Evolutionary conservation across 495 filamentous ascomycete species (phyloP), one percentile per base, ranked within the genome.

Genomic region (Podospora australis): DNA sequence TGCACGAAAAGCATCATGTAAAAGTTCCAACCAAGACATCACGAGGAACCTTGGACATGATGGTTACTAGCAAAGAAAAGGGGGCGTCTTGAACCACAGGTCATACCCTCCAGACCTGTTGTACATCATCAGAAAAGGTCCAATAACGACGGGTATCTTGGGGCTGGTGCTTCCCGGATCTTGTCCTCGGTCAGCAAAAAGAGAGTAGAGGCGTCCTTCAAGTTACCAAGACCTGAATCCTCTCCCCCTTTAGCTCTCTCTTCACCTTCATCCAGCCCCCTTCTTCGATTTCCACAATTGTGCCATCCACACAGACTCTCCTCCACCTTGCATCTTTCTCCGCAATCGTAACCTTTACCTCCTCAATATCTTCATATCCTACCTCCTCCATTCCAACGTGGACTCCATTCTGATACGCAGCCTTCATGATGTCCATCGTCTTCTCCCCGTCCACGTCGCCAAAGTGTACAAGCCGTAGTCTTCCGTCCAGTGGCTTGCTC

Each of bases 241-340:
- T 57, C 39, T 49, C 55, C 25, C 51, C 45, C 13, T 51, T 53
- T n/a, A n/a, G n/a, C 35, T 65, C 60, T 50, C 52, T 65, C 22
- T 38, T 29, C 0, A 94, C 71, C 42, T 81, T 76, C 66, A 92
- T 78, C 78, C 79, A 84, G 6, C 91, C 90, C 0, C 75, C 80
- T 50, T 74, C 55, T 36, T 81, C 80, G 14, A 95, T 60, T 46
- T 73, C 75, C 8, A 95, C 76, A 53, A 95, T 90, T 48, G 82
- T 86, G 10, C 91, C 91, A 68, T 97, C 91, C 19, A 97, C 70
- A 59, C 90, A 97, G 2, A 94, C 78, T 50, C 88, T 78, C 48
- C 90, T 70, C 89, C 88, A 96, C 52, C 79, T 70, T 34, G 78
- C 59, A 39, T 85, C 78, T 11, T 58, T 49, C 55, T 90, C 83